phyloP scores from a whole-genome alignment of 768 basidiomycete species.

The Mycena pura region DNA sequence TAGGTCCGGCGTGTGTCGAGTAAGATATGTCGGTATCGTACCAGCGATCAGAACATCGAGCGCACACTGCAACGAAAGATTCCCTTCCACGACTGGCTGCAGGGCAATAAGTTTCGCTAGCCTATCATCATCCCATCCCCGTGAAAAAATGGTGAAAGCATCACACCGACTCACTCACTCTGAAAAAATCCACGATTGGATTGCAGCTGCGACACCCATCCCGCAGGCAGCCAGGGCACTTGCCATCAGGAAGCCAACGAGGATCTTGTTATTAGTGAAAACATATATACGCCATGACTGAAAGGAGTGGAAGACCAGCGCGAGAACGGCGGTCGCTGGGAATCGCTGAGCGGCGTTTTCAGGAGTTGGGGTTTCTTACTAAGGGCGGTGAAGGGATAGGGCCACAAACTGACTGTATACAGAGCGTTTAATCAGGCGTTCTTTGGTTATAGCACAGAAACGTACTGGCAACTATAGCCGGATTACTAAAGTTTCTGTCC shows the following conservation, averaged over 20 bases:
- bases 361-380: not conserved
- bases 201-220: not conserved
- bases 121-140: not conserved
- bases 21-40: not conserved
- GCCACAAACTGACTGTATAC: slow-evolving; percentile 1
- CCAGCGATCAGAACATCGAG: slow-evolving; percentile 9
- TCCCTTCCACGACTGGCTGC: slow-evolving; percentile 3
- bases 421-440: too few species aligned
- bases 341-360: not conserved
- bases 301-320: slow-evolving; percentile 3
- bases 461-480: too few species aligned
- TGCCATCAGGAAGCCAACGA: not conserved
- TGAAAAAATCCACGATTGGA: not conserved
- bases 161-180: not conserved
- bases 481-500: not conserved
- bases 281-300: slow-evolving; percentile 3
- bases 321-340: slow-evolving; percentile 7
- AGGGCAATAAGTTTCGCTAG: slow-evolving; percentile 3
- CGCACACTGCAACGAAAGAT: slow-evolving; percentile 1
- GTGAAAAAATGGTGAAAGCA: not conserved
- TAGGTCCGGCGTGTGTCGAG: not conserved
- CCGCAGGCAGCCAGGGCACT: not conserved
- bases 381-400: not conserved
- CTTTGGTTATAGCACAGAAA: too few species aligned
- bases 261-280: not conserved